These are phyloP conservation scores for Plantago ovata DNA, from an alignment of 257 asterid genomes.

Conservation along the genomic window DNA sequence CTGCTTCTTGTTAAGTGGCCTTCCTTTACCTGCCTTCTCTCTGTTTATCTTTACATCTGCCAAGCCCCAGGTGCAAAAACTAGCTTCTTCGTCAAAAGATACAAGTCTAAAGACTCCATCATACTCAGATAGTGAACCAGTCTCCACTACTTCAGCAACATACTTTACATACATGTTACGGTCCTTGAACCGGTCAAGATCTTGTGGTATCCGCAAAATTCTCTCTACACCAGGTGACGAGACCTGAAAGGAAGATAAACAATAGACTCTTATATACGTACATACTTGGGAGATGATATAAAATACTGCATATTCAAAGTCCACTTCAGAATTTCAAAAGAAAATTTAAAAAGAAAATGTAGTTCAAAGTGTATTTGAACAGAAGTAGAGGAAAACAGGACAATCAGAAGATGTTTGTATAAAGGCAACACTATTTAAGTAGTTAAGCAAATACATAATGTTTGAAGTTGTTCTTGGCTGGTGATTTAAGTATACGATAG, in stretches of 20 bases:
- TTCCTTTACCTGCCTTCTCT: slow-evolving; percentile 84
- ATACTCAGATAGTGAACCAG: slow-evolving; percentile 40
- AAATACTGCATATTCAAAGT: background rate
- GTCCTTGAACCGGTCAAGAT: slow-evolving; percentile 81
- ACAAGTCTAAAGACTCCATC: slow-evolving; percentile 69
- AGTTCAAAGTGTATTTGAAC: no score
- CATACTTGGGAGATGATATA: background rate
- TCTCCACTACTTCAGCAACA: slow-evolving; percentile 31
- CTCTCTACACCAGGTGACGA: slow-evolving; percentile 93
- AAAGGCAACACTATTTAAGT: no score
- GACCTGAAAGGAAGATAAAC: slow-evolving; percentile 41
- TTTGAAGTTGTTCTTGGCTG: no score
- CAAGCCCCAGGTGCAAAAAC: slow-evolving; percentile 70
- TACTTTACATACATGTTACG: slow-evolving; percentile 73
- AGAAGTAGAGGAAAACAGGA: no score
- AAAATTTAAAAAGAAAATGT: no score
- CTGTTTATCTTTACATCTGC: slow-evolving; percentile 82
- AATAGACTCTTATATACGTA: background rate
- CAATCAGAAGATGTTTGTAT: background rate
- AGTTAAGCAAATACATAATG: no score
- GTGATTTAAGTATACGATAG: background rate
- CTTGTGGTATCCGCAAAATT: slow-evolving; percentile 66
- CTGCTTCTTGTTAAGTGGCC: slow-evolving; percentile 85
- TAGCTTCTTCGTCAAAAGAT: slow-evolving; percentile 45
- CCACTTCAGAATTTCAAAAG: background rate